Evolutionary conservation across 2,329 filamentous ascomycete species (phyloP), one percentile per base, ranked within the genome.

Genomic region (Verticillium isaacii): DNA sequence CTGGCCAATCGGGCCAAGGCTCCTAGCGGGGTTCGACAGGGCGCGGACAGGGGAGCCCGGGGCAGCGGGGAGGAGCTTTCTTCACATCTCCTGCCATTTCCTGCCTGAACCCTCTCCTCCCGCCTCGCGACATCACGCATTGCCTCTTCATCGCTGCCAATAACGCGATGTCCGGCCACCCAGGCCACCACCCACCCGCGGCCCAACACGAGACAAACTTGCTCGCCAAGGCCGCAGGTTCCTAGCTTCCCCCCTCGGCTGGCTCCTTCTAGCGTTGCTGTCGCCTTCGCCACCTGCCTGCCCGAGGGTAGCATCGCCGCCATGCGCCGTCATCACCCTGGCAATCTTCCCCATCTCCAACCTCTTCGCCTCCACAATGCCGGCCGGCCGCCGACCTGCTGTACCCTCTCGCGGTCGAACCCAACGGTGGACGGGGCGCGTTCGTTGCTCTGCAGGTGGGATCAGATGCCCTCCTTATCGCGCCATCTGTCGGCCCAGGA

Each of bases 391-490:
- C 41, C 41, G 32, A 34, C 14, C 55, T 36, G n/a, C 55, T 36
- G 54, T 36, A n/a, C 4, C 55, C 32, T 19, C 32, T 14, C 17
- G 8, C 32, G 17, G 32, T 32, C 29, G 12, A n/a, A 5, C 32
- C 32, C 6, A 14, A n/a, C n/a, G 1, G n/a, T 19, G 4, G 15
- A 25, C 37, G 23, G 23, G 19, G 19, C 32, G 11, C 32, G 11
- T 29, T 29, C 23, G 32, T 37, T 45, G 37, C 19, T 32, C 37
- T 32, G 5, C n/a, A 25, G 32, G 32, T 58, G 37, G 39, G 57
- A 39, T 58, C 57, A 58, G 57, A 45, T 19, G 37, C 57, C 57
- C 15, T 58, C 23, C 57, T 50, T 58, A 58, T 58, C 57, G 57
- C 57, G 57, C 36, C 57, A 58, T 58, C 19, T 50, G n/a, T 50